Evolutionary conservation across 768 basidiomycete genomes (phyloP).

Genomic region (Sistotremastrum niveocremeum): DNA sequence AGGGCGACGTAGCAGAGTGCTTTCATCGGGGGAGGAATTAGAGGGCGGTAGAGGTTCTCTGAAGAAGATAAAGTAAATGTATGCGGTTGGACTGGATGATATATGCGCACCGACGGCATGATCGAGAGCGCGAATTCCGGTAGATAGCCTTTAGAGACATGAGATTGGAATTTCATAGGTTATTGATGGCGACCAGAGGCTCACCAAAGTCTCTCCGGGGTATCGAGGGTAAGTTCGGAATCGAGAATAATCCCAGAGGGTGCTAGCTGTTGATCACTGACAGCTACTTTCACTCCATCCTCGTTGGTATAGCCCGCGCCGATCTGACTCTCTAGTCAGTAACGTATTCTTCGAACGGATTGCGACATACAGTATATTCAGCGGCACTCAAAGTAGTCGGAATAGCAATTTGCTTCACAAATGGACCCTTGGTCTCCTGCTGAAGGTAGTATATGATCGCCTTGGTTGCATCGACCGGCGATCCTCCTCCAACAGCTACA

Average conservation of each 20-base stretch:
- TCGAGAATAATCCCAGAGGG: constrained; percentile 69
- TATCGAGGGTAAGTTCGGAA: constrained; percentile 56
- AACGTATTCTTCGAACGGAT: neutral
- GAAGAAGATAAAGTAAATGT: neutral
- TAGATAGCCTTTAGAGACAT: constrained; percentile 43
- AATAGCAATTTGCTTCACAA: constrained; percentile 57
- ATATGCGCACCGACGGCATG: constrained; percentile 51
- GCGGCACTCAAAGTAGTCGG: constrained; percentile 75
- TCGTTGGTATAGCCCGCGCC: constrained; percentile 64
- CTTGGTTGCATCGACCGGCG: constrained; percentile 68
- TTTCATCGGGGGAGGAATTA: constrained; percentile 44
- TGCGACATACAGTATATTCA: constrained; percentile 44
- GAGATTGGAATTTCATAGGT: constrained; percentile 6
- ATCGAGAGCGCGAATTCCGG: constrained; percentile 66
- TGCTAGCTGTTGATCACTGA: constrained; percentile 41
- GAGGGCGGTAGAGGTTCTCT: constrained; percentile 54
- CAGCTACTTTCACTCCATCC: constrained; percentile 47
- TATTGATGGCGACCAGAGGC: constrained; percentile 8
- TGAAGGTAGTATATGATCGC: constrained; percentile 53
- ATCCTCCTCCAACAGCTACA: constrained; percentile 67
- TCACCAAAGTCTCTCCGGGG: constrained; percentile 66
- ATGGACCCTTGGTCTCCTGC: constrained; percentile 37
- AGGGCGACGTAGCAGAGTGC: constrained; percentile 52
- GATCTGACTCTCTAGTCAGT: constrained; percentile 21
- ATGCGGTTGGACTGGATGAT: neutral